A percentile compares a stretch with the other conserved stretches of the same genome.
These are phyloP conservation scores for Trametes sp. DNA, from an alignment of 1,284 basidiomycete species.

Conservation along the genomic window DNA sequence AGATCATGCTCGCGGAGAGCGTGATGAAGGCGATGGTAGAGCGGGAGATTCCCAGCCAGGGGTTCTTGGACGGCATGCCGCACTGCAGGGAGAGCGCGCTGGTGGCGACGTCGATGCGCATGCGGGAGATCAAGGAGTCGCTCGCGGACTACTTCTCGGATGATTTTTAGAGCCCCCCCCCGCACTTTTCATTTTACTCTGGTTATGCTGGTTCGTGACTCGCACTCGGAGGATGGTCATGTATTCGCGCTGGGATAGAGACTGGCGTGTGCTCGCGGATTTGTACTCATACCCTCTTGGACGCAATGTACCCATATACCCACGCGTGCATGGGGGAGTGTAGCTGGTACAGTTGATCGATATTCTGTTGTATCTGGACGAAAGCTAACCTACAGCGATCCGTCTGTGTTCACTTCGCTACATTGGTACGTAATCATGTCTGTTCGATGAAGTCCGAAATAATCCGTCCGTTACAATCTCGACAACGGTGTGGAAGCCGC, in stretches of 20 bases:
- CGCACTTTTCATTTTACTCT: not conserved
- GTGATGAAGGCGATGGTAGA: constrained; percentile 51
- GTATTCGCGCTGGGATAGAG: constrained; percentile 17
- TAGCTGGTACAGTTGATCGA: not conserved
- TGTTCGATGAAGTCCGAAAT: not conserved
- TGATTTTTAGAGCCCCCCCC: constrained; percentile 35
- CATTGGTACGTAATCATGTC: not conserved
- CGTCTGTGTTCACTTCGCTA: not conserved
- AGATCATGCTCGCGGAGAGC: constrained; percentile 50
- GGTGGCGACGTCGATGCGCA: constrained; percentile 38
- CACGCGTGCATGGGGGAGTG: not conserved
- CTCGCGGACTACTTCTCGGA: constrained; percentile 45
- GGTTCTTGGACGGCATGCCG: constrained; percentile 49
- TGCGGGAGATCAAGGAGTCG: constrained; percentile 43
- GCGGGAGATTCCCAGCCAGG: constrained; percentile 48
- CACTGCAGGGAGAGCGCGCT: constrained; percentile 44
- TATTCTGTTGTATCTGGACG: no score
- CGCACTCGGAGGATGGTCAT: not conserved
- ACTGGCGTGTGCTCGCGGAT: constrained; percentile 9
- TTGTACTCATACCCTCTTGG: constrained; percentile 6
- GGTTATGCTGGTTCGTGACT: not conserved
- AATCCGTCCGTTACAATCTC: not conserved
- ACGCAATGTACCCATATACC: not conserved
- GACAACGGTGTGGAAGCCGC: not conserved
- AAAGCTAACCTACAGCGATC: not conserved